These are phyloP conservation scores for Angophora floribunda DNA, from an alignment of 345 rosid genomes.

Conservation along the genomic window DNA sequence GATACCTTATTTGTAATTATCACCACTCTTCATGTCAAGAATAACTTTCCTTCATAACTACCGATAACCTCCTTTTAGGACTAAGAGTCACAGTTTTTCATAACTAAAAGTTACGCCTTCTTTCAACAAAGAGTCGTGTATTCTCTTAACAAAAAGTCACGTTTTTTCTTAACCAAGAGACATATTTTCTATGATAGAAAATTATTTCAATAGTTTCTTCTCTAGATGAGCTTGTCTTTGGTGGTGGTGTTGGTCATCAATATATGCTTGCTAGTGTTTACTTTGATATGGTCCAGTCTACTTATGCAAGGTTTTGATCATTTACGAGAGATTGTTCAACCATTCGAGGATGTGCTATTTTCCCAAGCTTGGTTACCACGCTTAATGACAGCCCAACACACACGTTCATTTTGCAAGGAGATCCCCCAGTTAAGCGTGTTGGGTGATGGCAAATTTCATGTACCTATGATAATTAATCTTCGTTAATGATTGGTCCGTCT, in stretches of 20 bases:
- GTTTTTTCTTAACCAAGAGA: too few relatives aligned
- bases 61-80: too few relatives aligned
- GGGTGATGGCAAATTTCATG: background rate
- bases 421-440: background rate
- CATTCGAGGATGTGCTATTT: background rate
- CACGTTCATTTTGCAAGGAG: background rate
- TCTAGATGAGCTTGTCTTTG: rapidly evolving
- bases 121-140: too few relatives aligned
- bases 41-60: too few relatives aligned
- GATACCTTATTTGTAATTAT: too few relatives aligned
- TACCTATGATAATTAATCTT: background rate
- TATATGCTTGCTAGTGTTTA: too few relatives aligned
- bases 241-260: rapidly evolving
- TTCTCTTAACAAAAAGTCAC: too few relatives aligned
- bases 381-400: background rate
- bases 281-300: rapidly evolving
- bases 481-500: background rate
- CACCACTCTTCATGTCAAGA: too few relatives aligned
- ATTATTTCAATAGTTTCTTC: too few relatives aligned
- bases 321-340: background rate
- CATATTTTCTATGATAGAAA: too few relatives aligned
- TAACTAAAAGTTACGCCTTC: too few relatives aligned
- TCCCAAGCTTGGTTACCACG: background rate
- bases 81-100: too few relatives aligned
- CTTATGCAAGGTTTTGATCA: rapidly evolving